phyloP scores from a whole-genome alignment of 345 rosid genomes.

The Populus alba region DNA sequence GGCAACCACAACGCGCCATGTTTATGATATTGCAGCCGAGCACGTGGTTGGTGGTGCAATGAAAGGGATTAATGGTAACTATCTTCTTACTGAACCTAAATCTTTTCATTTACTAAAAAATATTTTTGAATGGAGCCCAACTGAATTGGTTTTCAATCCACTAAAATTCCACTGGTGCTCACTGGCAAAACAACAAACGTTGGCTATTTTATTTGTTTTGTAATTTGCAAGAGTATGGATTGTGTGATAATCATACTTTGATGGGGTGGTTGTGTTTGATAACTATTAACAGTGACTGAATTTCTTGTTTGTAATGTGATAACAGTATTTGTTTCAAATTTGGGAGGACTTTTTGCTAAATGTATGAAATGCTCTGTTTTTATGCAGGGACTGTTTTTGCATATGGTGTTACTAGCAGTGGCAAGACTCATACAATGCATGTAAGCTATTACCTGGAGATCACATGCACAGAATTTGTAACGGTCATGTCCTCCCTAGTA shows the following conservation, averaged over 20 bases:
- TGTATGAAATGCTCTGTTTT: background rate
- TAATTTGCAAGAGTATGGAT: background rate
- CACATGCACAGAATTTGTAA: background rate
- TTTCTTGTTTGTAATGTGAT: background rate
- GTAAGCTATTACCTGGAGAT: slow-evolving; percentile 45
- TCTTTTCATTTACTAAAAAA: background rate
- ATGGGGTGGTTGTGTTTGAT: background rate
- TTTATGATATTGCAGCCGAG: slow-evolving; percentile 80
- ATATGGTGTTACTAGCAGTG: slow-evolving; percentile 96
- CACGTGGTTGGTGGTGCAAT: slow-evolving; percentile 75
- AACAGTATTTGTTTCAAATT: background rate
- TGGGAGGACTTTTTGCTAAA: background rate
- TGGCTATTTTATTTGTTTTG: background rate
- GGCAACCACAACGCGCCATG: slow-evolving; percentile 82
- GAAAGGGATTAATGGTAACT: slow-evolving; percentile 77
- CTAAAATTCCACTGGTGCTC: background rate
- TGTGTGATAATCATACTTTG: background rate
- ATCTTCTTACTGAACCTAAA: background rate
- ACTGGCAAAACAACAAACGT: background rate
- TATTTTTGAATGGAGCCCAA: background rate
- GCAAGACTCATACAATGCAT: slow-evolving; percentile 97
- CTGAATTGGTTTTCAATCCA: background rate
- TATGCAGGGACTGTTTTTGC: slow-evolving; percentile 90
- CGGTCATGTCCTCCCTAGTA: background rate
- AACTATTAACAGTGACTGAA: background rate